Conservation (phyloP, 2,329 filamentous ascomycete species). For the Cladosporium sp. region DNA sequence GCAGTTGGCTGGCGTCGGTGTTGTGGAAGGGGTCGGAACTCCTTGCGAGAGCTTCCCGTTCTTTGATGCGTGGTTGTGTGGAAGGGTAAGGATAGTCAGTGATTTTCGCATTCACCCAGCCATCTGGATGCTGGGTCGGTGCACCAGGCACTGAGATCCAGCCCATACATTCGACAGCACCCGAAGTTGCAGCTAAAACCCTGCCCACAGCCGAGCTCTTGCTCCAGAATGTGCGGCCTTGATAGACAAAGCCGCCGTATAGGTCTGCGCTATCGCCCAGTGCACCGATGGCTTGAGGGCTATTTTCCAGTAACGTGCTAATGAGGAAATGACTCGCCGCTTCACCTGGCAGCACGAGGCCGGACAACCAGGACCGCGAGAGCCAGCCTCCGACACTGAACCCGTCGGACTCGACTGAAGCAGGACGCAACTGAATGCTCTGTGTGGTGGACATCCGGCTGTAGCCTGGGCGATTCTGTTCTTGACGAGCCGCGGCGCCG, state of each 20-base stretch:
- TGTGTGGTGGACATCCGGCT: slow-evolving; percentile 17
- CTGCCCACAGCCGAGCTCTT: slow-evolving; percentile 52
- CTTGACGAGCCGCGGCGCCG: slow-evolving; percentile 1
- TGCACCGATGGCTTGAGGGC: slow-evolving; percentile 42
- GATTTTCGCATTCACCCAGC: slow-evolving; percentile 48
- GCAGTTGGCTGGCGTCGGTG: slow-evolving; percentile 15
- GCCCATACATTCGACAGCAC: slow-evolving; percentile 49
- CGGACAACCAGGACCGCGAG: slow-evolving; percentile 51
- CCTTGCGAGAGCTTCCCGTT: slow-evolving; percentile 26
- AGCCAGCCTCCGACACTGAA: slow-evolving; percentile 40
- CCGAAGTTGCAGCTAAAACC: slow-evolving; percentile 44
- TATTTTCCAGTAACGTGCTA: slow-evolving; percentile 52
- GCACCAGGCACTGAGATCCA: slow-evolving; percentile 43
- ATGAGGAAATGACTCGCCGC: slow-evolving; percentile 52
- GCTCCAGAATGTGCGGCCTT: slow-evolving; percentile 52
- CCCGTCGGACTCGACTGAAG: slow-evolving; percentile 1
- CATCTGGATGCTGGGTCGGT: slow-evolving; percentile 32
- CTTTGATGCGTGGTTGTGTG: slow-evolving; percentile 34
- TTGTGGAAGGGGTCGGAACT: slow-evolving; percentile 33
- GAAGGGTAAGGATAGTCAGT: slow-evolving; percentile 2
- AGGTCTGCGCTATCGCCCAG: slow-evolving; percentile 50
- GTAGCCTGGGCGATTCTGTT: slow-evolving; percentile 11
- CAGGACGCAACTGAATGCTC: slow-evolving; percentile 19
- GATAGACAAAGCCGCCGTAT: slow-evolving; percentile 51
- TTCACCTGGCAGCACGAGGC: slow-evolving; percentile 52